Base-by-base conservation (phyloP, 1,284 basidiomycete genomes). In the Ustilago trichophora region DNA sequence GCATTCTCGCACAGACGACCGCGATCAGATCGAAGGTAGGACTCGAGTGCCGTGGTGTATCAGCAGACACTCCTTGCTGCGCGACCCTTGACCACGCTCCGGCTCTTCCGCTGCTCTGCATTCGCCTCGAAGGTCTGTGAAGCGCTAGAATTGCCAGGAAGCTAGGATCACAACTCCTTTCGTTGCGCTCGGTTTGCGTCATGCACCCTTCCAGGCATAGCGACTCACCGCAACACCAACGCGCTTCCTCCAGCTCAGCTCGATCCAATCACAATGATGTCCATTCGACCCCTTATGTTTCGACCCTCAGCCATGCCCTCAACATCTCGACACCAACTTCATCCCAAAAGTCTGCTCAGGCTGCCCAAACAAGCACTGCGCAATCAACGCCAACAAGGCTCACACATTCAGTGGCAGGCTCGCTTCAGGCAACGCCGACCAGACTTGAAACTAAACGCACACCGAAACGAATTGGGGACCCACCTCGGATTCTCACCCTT, bases 221-320 rank as follows among this genome's bases (percentile, higher is more conserved):
- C 9, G 13, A 16, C n/a, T 6, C n/a, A 18, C 21, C 47, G 26
- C 31, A 41, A 13, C 37, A 41, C 26, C 22, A 18, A 13, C 11
- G 32, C 33, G 29, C 4, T 4, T 8, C 26, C 18, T 16, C 21
- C 11, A 32, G n/a, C 12, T 24, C 51, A 16, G 31, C 24, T 26
- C 47, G n/a, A n/a, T n/a, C n/a, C n/a, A n/a, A n/a, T n/a, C n/a
- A 32, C 6, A 34, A 11, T 3, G 18, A 27, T 18, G 18, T 31
- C 7, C 7, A 36, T 4, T 36, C 43, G 2, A 50, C 63, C 3
- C 55, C 63, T 1, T 66, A 51, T 13, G 47, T 58, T 11, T 66
- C 63, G 6, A 46, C 51, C 2, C 51, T 66, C 26, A 59, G 55
- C 43, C 42, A 66, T 21, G 63, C 63, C 10, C 51, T 66, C 21